Base-by-base conservation (phyloP, 2,329 filamentous ascomycete genomes). In the Xylariaceae sp. region DNA sequence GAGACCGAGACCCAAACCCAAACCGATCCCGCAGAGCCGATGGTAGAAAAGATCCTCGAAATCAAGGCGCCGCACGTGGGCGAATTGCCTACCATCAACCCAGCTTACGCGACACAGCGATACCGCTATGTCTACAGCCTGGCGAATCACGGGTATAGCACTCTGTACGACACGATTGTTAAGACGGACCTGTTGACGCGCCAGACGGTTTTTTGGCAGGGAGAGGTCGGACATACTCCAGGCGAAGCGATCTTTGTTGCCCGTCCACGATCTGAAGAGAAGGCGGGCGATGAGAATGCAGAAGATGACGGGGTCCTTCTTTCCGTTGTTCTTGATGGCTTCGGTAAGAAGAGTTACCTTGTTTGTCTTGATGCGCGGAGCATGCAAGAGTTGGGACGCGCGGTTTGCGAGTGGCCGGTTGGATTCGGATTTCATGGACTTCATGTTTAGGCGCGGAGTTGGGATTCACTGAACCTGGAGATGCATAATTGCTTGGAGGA, bases 201-300 rank as follows among this genome's bases (percentile, higher is more conserved):
- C 8, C 73, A 75, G 31, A 73, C 74, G 0, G 57, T 78, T 3
- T 73, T 79, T 56, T 89, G 86, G 86, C 74, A 78, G 8, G 74
- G 74, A 0, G 73, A 74, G 0, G 66, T 71, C 1, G 83, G 79
- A 0, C 84, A 89, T 62, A 85, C 83, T 0, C 86, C 87, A 0
- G 81, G 86, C 1, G 87, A 89, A 68, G 75, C 85, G 0, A 82
- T 89, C 34, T 89, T 89, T 58, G 74, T 90, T 1, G 72, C 78
- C 1, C 70, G 76, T 34, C 80, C 80, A 0, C 66, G 65, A 8
- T 68, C 72, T 9, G 62, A 63, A 2, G 2, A 45, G n/a, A 34
- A 35, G 7, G 26, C 2, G 3, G 37, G 43, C 11, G 6, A n/a
- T 12, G 34, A 47, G 2, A 19, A 19, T 19, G 35, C 2, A 2